Evolutionary conservation across 225 moss, liverwort and hornwort genomes (phyloP).

Genomic region (Neckera pumila): DNA sequence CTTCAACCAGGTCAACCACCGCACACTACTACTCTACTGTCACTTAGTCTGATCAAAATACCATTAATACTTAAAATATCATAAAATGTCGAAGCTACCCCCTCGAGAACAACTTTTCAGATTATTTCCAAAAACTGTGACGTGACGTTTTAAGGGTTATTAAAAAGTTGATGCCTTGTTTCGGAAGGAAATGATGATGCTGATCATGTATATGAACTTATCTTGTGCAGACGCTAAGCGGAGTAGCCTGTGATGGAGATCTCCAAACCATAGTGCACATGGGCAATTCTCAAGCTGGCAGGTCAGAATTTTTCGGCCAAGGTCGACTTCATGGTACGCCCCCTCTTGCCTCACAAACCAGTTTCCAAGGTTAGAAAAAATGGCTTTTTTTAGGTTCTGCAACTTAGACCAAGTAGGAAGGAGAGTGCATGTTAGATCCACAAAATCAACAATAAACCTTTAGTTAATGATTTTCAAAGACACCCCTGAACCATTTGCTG

Average conservation of each 20-base stretch:
- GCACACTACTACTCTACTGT: background rate
- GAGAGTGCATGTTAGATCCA: background rate
- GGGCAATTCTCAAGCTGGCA: constrained; percentile 35
- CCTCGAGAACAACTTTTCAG: background rate
- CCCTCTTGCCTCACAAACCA: background rate
- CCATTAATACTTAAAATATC: background rate
- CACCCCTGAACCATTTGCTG: background rate
- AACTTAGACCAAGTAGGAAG: background rate
- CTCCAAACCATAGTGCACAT: constrained; percentile 76
- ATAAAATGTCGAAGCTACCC: background rate
- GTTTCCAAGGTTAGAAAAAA: background rate
- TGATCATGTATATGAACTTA: background rate
- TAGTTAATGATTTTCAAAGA: background rate
- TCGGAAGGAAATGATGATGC: background rate
- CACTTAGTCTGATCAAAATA: background rate
- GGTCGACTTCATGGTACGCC: constrained; percentile 17
- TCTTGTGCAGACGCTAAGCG: constrained; percentile 27
- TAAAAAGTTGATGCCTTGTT: background rate
- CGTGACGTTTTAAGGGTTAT: background rate
- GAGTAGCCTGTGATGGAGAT: constrained; percentile 51
- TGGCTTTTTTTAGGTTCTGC: background rate
- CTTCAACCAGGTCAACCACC: constrained; percentile 4
- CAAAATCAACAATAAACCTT: background rate
- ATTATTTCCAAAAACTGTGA: background rate
- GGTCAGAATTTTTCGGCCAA: constrained; percentile 11